Evolutionary conservation across 164 flowering plant species (phyloP), one percentile per base, ranked within the genome.

Genomic region (Vitis rupestris): DNA sequence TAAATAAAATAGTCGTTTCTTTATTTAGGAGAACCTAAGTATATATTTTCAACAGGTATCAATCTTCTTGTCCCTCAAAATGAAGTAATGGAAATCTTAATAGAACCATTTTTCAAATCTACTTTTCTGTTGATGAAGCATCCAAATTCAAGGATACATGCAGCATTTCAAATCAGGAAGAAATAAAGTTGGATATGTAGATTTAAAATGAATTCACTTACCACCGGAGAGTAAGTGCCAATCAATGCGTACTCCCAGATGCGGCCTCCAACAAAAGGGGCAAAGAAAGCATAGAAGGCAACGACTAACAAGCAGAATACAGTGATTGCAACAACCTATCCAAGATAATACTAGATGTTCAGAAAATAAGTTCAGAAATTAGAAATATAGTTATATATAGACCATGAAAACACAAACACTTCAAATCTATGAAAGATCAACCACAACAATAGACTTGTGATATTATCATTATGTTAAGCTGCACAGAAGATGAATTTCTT

Each of bases 251-350:
- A 90, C 78, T 92, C 94, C 88, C 90, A 88, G 52, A 84, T 72
- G 47, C 54, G 87, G 54, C 94, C 92, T 67, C 99, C 97, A 73
- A 96, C 87, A 74, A 96, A 93, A 67, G 99, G 99, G 15, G 97
- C 94, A 79, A 96, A 90, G 81, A 96, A 96, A 57, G 93, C 92
- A 85, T 96, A 96, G 79, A 91, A 96, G 55, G 97, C 99, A 74
- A 96, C 83, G 63, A 85, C 92, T 74, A 93, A 68, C 76, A 93
- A 80, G 91, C 87, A 96, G 82, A 80, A 96, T 29, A 96, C 98
- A 19, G 99, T 90, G 55, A 96, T 92, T 29, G 99, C 99, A 70
- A 89, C 90, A 76, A 96, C 97, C 99, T 94, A 62, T 61, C 53
- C 70, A 81, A 74, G 68, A 71, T 17, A 75, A 71, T 57, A 10